Conservation (phyloP, 306 rosid genomes). For the Mimosa pudica region DNA sequence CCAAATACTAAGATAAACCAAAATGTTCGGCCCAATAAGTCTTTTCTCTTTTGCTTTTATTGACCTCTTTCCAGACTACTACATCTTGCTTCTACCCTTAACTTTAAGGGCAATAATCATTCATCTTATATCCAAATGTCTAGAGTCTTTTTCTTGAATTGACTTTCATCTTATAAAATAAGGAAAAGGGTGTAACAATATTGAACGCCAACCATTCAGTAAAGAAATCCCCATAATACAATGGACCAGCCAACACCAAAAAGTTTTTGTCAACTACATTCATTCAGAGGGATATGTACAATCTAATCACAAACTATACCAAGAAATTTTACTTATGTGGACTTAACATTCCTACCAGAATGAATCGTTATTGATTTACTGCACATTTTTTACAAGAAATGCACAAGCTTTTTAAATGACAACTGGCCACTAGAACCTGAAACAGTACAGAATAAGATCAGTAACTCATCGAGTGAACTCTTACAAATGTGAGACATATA, state of each 20-base stretch:
- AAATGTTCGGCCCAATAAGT: too few relatives aligned
- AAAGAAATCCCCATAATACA: background rate
- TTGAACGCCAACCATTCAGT: background rate
- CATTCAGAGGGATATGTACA: slow-evolving; percentile 14
- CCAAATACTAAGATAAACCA: too few relatives aligned
- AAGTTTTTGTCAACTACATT: background rate
- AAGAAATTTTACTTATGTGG: background rate
- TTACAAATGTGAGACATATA: background rate
- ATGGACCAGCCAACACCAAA: background rate
- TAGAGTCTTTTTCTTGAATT: background rate
- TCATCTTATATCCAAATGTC: background rate
- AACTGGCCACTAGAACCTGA: background rate
- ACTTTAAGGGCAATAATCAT: background rate
- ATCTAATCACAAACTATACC: background rate
- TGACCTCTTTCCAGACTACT: too few relatives aligned
- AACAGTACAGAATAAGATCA: slow-evolving; percentile 20
- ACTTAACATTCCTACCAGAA: slow-evolving; percentile 21
- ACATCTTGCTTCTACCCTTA: background rate
- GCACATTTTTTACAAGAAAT: slow-evolving; percentile 17
- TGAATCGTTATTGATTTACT: slow-evolving; percentile 5
- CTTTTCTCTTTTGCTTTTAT: too few relatives aligned
- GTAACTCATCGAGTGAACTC: background rate
- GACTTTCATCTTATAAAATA: background rate
- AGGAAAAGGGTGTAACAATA: background rate
- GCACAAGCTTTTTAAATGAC: background rate